These are phyloP conservation scores for Pestalotiopsis sp. DNA, from an alignment of 2,329 filamentous ascomycete genomes.

Conservation along the genomic window DNA sequence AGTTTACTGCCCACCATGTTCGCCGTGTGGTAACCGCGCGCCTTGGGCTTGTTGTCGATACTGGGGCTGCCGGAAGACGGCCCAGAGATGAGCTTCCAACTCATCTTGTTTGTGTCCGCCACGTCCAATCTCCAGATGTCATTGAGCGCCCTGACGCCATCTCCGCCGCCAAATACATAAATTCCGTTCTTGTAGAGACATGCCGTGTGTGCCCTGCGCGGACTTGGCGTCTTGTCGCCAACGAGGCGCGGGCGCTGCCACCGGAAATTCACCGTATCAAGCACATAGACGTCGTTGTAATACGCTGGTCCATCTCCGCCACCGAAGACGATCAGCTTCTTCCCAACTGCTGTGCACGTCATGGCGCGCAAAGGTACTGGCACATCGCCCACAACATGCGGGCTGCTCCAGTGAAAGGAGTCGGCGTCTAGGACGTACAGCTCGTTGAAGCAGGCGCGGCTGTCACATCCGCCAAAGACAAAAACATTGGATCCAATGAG, in stretches of 20 bases:
- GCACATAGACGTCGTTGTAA: constrained; percentile 72
- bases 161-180: constrained; percentile 73
- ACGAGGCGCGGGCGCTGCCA: constrained; percentile 66
- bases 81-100: constrained; percentile 65
- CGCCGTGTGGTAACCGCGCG: constrained; percentile 71
- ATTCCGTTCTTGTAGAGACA: constrained; percentile 72
- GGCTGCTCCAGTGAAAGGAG: constrained; percentile 69
- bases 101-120: constrained; percentile 67
- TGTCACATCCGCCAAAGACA: constrained; percentile 71
- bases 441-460: constrained; percentile 69
- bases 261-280: constrained; percentile 71
- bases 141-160: constrained; percentile 70
- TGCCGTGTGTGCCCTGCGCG: constrained; percentile 69
- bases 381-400: constrained; percentile 66
- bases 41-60: constrained; percentile 51
- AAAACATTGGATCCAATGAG: constrained; percentile 68
- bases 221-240: constrained; percentile 61
- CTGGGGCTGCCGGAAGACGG: constrained; percentile 25
- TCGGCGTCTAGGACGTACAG: constrained; percentile 71
- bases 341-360: constrained; percentile 72
- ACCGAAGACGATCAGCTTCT: constrained; percentile 71
- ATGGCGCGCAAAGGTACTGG: constrained; percentile 69
- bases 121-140: constrained; percentile 76
- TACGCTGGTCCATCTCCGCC: constrained; percentile 72
- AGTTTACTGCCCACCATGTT: constrained; percentile 75